Conservation (phyloP, 495 filamentous ascomycete genomes). For the Geopyxis carbonaria region DNA sequence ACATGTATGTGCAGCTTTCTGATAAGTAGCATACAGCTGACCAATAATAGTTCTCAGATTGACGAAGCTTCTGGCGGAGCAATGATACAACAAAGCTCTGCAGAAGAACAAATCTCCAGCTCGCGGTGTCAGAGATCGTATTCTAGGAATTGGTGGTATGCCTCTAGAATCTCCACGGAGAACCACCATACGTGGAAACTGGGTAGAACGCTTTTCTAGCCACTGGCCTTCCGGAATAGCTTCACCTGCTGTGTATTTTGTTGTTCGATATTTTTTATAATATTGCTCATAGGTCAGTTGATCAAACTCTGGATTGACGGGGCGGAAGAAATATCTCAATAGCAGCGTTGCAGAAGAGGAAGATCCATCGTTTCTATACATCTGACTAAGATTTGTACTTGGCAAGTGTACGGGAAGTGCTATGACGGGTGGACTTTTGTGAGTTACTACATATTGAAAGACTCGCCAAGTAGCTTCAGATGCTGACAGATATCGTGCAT, state of each 20-base stretch:
- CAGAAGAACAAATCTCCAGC: constrained; percentile 11
- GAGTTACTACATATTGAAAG: constrained; percentile 6
- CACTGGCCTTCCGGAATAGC: too few species aligned
- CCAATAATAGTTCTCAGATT: constrained; percentile 2
- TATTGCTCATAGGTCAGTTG: constrained; percentile 4
- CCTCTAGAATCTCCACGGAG: too few species aligned
- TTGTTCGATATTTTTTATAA: constrained; percentile 2
- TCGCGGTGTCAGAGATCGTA: constrained; percentile 2
- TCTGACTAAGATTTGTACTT: constrained; percentile 4
- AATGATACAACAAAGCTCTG: constrained; percentile 3
- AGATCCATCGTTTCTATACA: background rate
- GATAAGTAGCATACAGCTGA: constrained; percentile 3
- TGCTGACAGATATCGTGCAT: constrained; percentile 8
- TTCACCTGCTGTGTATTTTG: too few species aligned
- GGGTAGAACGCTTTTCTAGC: too few species aligned
- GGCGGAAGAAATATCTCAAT: constrained; percentile 7
- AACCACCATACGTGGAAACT: too few species aligned
- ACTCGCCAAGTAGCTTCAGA: constrained; percentile 8
- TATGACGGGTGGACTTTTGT: constrained; percentile 1
- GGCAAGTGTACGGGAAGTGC: constrained; percentile 7
- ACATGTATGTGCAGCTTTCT: constrained; percentile 6
- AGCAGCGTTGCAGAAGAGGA: background rate
- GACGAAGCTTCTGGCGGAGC: background rate
- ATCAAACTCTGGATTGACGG: background rate
- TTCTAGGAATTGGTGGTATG: too few species aligned